phyloP scores from a whole-genome alignment of 345 rosid species.

The Diplotaxis tenuifolia region DNA sequence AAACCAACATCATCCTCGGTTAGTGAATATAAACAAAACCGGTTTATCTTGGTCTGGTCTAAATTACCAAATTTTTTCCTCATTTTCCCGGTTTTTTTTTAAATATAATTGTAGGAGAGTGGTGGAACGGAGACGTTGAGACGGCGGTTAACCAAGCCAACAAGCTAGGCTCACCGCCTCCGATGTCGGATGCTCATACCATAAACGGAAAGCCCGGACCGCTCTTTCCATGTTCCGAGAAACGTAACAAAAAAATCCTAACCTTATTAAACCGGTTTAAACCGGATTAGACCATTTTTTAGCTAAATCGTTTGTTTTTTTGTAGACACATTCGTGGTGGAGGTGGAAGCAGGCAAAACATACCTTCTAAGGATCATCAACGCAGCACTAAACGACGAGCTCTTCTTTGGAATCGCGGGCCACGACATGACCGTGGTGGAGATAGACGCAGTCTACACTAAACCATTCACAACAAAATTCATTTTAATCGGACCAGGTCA shows the following conservation, averaged over 20 bases:
- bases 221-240: conserved; percentile 58
- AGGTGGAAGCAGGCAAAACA: conserved; percentile 44
- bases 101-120: conserved; percentile 46
- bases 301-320: not conserved
- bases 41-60: not conserved
- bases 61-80: not conserved
- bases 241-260: conserved; percentile 37
- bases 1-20: conserved; percentile 47
- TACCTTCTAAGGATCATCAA: conserved; percentile 45
- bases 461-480: conserved; percentile 44
- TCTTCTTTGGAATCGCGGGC: conserved; percentile 73
- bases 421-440: conserved; percentile 67
- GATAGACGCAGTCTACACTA: conserved; percentile 48
- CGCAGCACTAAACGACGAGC: conserved; percentile 85
- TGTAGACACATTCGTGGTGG: conserved; percentile 49
- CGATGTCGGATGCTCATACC: conserved; percentile 58
- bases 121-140: conserved; percentile 60
- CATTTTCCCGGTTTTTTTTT: not conserved
- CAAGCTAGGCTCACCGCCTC: conserved; percentile 49
- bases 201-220: conserved; percentile 70
- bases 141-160: conserved; percentile 55
- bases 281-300: not conserved
- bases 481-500: conserved; percentile 84
- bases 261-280: not conserved
- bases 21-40: not conserved